Conservation (phyloP, 305 asterid species). For the Fraxinus platypoda region DNA sequence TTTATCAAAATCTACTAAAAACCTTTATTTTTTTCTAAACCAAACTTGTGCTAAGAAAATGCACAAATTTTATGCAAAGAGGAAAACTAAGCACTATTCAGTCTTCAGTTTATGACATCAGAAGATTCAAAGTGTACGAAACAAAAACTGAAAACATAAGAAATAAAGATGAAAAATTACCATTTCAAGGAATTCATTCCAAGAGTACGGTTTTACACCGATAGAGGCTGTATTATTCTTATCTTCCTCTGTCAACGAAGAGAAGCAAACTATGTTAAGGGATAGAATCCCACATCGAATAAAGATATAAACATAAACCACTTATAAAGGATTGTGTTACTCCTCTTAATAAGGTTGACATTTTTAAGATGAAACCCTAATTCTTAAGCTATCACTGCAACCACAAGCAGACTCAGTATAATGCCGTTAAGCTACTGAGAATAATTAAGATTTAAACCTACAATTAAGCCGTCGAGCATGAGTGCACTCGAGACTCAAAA, state of each 20-base stretch:
- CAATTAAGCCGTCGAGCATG: slow-evolving; percentile 71
- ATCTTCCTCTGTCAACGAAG: slow-evolving; percentile 59
- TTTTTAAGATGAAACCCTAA: no score
- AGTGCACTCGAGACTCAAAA: slow-evolving; percentile 67
- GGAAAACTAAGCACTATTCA: background rate
- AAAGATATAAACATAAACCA: no score
- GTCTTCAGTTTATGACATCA: background rate
- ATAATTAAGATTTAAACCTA: slow-evolving; percentile 31
- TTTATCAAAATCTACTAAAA: no score
- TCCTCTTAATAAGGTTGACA: no score
- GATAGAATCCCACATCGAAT: no score
- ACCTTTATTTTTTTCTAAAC: no score
- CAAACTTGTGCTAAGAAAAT: no score
- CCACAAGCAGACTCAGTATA: slow-evolving; percentile 22
- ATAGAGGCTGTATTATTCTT: slow-evolving; percentile 44
- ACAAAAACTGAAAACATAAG: background rate
- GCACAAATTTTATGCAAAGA: no score
- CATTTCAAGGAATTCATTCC: slow-evolving; percentile 70
- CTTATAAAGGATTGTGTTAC: no score
- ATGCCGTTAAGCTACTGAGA: slow-evolving; percentile 2
- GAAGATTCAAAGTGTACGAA: slow-evolving; percentile 1
- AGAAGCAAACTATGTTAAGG: slow-evolving; percentile 81
- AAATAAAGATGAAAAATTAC: slow-evolving; percentile 27
- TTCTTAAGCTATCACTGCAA: slow-evolving; percentile 77
- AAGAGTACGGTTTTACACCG: slow-evolving; percentile 60